These are phyloP conservation scores for Chenopodium formosanum DNA, from an alignment of 148 eudicot genomes.

Conservation along the genomic window DNA sequence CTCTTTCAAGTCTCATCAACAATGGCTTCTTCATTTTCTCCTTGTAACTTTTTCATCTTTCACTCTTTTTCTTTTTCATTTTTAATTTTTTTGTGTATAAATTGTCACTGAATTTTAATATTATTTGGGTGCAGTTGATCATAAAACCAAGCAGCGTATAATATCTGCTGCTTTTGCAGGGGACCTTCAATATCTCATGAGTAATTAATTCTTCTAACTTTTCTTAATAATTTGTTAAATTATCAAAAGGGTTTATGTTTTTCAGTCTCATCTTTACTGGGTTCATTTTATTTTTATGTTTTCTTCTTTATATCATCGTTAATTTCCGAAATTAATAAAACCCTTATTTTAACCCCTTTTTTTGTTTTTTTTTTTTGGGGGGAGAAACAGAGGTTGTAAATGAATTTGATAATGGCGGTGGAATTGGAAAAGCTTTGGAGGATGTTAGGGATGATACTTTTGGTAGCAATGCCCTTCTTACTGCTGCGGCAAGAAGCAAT, in stretches of 20 bases:
- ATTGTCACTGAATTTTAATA: neutral
- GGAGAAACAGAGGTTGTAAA: neutral
- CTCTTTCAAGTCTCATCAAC: no score
- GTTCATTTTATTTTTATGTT: neutral
- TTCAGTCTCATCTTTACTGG: neutral
- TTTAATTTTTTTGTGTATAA: neutral
- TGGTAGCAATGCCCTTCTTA: slow-evolving; percentile 9
- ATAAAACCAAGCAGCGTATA: neutral
- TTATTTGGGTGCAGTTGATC: neutral
- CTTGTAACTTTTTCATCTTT: neutral
- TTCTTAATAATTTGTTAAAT: neutral
- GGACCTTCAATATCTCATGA: neutral
- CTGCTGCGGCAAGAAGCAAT: slow-evolving; percentile 1
- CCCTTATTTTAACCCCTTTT: neutral
- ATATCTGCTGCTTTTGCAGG: neutral
- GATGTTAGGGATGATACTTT: neutral
- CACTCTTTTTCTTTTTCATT: neutral
- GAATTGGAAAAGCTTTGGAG: neutral
- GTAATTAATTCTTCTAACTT: neutral
- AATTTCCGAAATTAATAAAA: no score
- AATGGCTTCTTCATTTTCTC: slow-evolving; percentile 1
- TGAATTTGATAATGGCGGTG: slow-evolving; percentile 3
- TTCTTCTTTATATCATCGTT: no score
- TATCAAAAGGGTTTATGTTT: neutral
- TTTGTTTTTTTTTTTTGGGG: neutral